Conservation (phyloP, 73 alveolate species). For the Tetrahymena elliotti region DNA sequence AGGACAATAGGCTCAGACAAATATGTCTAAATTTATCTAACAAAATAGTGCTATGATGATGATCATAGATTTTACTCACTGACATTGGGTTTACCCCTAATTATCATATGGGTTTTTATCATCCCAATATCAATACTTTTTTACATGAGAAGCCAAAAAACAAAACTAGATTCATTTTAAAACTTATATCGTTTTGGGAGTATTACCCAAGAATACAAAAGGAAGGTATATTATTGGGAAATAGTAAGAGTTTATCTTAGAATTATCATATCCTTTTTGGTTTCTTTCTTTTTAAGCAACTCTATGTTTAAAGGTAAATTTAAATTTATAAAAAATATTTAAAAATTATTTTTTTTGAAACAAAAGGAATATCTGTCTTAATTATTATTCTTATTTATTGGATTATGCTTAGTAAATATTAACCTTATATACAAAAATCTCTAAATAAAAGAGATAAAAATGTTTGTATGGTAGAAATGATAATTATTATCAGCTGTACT, state of each 20-base stretch:
- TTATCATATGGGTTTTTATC: neutral
- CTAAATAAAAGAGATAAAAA: neutral
- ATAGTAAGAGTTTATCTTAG: neutral
- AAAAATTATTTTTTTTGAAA: neutral
- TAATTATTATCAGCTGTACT: neutral
- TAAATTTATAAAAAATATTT: neutral
- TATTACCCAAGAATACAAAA: neutral
- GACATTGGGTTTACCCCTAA: neutral
- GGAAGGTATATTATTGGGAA: neutral
- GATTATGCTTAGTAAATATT: neutral
- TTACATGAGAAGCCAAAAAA: neutral
- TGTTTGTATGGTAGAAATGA: neutral
- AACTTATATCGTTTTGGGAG: neutral
- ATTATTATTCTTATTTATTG: neutral
- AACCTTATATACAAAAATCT: neutral
- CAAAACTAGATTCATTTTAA: neutral
- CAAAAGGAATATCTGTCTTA: neutral
- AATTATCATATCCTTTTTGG: neutral
- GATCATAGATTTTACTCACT: neutral
- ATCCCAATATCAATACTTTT: neutral
- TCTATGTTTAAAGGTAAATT: neutral
- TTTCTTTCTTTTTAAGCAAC: neutral
- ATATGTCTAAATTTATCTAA: neutral
- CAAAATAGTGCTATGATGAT: neutral
- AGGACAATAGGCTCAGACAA: neutral